phyloP scores from a whole-genome alignment of 768 basidiomycete species.

The Termitomyces sp. region DNA sequence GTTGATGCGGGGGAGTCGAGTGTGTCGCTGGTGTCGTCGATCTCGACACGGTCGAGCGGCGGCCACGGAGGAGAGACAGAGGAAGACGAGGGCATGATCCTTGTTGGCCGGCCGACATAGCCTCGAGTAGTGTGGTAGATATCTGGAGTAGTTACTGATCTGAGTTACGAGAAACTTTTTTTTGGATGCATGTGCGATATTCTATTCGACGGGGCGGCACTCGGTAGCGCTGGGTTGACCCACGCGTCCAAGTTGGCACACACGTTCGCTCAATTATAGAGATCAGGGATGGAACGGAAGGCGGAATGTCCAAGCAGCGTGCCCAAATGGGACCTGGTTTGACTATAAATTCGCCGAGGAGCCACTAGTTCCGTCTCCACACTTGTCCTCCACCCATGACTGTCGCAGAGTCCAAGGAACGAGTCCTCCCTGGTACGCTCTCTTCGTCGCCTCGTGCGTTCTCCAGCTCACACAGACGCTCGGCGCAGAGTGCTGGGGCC shows the following conservation, averaged over 20 bases:
- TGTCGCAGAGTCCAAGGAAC: background rate
- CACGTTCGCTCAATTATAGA: slow-evolving; percentile 3
- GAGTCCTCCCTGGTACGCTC: slow-evolving; percentile 27
- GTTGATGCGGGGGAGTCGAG: background rate
- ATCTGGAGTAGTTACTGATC: background rate
- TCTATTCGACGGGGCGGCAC: slow-evolving; percentile 1
- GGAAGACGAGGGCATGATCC: slow-evolving; percentile 79
- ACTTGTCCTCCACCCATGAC: background rate
- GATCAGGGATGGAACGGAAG: background rate
- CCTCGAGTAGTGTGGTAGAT: too few relatives aligned
- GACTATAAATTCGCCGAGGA: background rate
- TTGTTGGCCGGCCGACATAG: slow-evolving; percentile 57
- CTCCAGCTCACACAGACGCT: background rate
- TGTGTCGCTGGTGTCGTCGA: slow-evolving; percentile 4
- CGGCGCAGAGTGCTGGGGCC: slow-evolving; percentile 61
- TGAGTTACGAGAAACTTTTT: background rate
- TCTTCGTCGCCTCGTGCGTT: background rate
- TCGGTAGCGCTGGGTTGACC: background rate
- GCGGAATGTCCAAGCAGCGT: background rate
- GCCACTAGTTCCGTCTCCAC: background rate
- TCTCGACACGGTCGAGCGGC: slow-evolving; percentile 12
- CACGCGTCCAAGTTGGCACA: background rate
- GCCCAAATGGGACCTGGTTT: too few relatives aligned
- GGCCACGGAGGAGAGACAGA: slow-evolving; percentile 65
- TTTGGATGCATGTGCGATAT: slow-evolving; percentile 10